Evolutionary conservation across 2,329 filamentous ascomycete species (phyloP), one percentile per base, ranked within the genome.

Genomic region (Stagonosporopsis vannaccii): DNA sequence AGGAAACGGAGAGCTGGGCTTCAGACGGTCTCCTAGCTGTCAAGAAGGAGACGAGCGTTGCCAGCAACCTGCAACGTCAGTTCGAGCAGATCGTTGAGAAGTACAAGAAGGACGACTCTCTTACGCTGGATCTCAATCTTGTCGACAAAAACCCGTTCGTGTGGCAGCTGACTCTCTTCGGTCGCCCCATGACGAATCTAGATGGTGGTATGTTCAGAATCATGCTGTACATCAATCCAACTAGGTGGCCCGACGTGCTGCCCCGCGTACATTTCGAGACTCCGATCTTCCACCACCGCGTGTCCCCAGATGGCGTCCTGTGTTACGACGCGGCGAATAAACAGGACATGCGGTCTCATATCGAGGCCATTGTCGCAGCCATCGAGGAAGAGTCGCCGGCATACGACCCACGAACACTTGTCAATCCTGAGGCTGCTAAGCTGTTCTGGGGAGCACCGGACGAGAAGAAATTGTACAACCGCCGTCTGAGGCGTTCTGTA

Each of bases 81-180:
- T 94, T 88, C 68, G 89, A 94, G 62, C 92, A 97, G 72, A 87
- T 93, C 30, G 83, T 87, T 4, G 87, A 92, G 66, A 84, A 85
- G 13, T 90, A 94, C 77, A 92, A 90, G 74, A 82, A 83, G 19
- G 83, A 86, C 58, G 87, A 90, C 44, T 84, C 87, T 23, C 82
- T 87, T 25, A 89, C 91, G 0, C 82, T 97, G 54, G 89, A 92
- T 64, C 79, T 98, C 33, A 85, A 87, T 52, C 80, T 98, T 6
- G 87, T 90, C 26, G 83, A 95, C 61, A 85, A 83, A 35, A 98
- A 97, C 67, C 93, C 94, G 0, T 97, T 97, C 70, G 82, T 94
- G 19, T 98, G 95, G 95, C 77, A 84, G 19, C 75, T 98, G 57
- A 95, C 91, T 1, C 93, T 97, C 73, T 96, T 97, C 72, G 95